A percentile compares a stretch with the other conserved stretches of the same genome.
Conservation (phyloP, 352 stramenopile genomes). For the Pythium apleroticum region DNA sequence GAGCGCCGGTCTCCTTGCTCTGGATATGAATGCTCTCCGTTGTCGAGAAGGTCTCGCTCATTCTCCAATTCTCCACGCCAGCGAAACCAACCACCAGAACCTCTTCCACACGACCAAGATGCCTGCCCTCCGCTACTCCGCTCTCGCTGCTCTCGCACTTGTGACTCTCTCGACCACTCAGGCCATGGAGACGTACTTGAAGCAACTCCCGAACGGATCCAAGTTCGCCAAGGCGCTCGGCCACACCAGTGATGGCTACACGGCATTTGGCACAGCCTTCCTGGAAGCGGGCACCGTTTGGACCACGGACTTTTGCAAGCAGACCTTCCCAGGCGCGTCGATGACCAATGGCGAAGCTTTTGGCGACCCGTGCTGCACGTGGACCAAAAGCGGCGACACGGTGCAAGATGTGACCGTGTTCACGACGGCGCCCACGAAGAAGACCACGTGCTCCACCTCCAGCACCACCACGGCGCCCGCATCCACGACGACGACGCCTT, state of each 20-base stretch:
- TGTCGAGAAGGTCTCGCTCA: too few species aligned
- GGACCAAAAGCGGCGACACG: neutral
- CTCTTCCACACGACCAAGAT: too few species aligned
- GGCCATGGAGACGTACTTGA: conserved; percentile 27
- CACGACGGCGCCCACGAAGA: neutral
- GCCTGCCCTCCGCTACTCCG: neutral
- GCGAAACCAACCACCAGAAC: too few species aligned
- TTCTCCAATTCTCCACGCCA: too few species aligned
- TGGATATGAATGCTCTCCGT: too few species aligned
- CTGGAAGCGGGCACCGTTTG: conserved; percentile 9
- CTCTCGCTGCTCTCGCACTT: conserved; percentile 41
- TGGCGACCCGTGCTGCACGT: conserved; percentile 39
- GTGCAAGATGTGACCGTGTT: neutral
- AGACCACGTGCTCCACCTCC: neutral
- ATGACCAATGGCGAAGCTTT: conserved; percentile 44
- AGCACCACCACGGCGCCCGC: neutral
- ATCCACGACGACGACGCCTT: neutral
- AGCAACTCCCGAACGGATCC: conserved; percentile 9
- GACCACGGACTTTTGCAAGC: conserved; percentile 22
- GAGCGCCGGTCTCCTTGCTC: too few species aligned
- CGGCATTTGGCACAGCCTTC: conserved; percentile 26
- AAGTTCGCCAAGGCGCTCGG: conserved; percentile 7
- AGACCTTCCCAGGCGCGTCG: conserved; percentile 32
- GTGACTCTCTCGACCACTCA: conserved; percentile 74
- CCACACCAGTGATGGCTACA: neutral